phyloP scores from a whole-genome alignment of 164 flowering plant genomes.

The Aristolochia californica region DNA sequence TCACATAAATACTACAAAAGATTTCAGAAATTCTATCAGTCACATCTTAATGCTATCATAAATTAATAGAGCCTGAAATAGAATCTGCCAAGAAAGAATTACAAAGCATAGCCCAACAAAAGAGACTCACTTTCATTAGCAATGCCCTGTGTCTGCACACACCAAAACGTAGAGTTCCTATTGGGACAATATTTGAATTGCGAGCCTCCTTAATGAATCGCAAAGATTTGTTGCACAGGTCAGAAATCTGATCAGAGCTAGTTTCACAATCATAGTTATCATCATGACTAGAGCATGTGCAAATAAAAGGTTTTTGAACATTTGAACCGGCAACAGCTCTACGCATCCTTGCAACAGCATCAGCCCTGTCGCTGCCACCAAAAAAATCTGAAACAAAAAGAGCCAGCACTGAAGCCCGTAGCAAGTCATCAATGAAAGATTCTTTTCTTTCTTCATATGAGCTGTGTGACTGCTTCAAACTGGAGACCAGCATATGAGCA shows the following conservation, averaged over 20 bases:
- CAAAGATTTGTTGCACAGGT: constrained; percentile 75
- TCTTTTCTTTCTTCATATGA: constrained; percentile 16
- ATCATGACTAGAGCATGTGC: constrained; percentile 77
- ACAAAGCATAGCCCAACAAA: not conserved
- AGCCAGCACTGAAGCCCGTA: constrained; percentile 77
- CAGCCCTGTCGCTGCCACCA: constrained; percentile 82
- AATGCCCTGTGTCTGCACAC: constrained; percentile 92
- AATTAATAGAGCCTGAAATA: not conserved
- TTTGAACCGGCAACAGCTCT: constrained; percentile 71
- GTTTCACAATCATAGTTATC: constrained; percentile 17
- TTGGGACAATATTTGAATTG: constrained; percentile 72
- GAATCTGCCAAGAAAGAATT: not conserved
- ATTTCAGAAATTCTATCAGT: constrained; percentile 2
- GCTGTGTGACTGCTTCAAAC: constrained; percentile 33
- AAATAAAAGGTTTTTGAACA: constrained; percentile 72
- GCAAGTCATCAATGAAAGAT: constrained; percentile 34
- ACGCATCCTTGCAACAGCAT: constrained; percentile 37
- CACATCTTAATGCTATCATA: too few species aligned
- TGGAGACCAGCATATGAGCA: constrained; percentile 55
- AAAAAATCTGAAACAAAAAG: constrained; percentile 89
- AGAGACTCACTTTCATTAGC: constrained; percentile 74
- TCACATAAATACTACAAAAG: constrained; percentile 80
- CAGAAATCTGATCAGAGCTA: constrained; percentile 17
- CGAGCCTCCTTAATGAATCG: constrained; percentile 43
- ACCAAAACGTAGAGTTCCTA: constrained; percentile 77